These are phyloP conservation scores for Phialophora tarda DNA, from an alignment of 2,329 filamentous ascomycete genomes.

Conservation along the genomic window DNA sequence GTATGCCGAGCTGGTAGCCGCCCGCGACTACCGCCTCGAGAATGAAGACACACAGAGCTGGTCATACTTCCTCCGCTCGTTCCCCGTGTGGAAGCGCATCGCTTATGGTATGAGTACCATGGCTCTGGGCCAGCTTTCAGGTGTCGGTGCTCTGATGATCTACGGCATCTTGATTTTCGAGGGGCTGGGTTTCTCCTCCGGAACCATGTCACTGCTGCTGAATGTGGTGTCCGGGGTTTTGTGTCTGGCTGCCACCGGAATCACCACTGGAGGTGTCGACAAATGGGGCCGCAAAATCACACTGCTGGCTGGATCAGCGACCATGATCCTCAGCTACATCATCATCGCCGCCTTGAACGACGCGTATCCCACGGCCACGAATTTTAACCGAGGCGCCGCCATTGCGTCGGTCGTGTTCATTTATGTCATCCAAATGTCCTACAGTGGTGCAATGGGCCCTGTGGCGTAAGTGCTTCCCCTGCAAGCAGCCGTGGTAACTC, in stretches of 20 bases:
- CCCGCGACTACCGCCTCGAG: not conserved
- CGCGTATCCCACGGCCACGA: conserved; percentile 18
- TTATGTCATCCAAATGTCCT: conserved; percentile 22
- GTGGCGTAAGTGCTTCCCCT: conserved; percentile 9
- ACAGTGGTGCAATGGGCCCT: conserved; percentile 20
- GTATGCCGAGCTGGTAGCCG: not conserved
- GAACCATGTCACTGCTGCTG: conserved; percentile 21
- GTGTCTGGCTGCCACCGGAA: conserved; percentile 6
- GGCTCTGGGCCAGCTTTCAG: not conserved
- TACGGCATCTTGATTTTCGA: conserved; percentile 50
- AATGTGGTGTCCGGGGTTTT: conserved; percentile 20
- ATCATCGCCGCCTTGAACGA: conserved; percentile 22
- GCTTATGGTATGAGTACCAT: not conserved
- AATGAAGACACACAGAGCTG: not conserved
- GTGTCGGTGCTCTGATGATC: conserved; percentile 44
- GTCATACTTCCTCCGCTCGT: not conserved
- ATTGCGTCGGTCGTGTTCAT: conserved; percentile 22
- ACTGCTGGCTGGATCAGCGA: conserved; percentile 16
- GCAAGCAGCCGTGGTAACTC: not conserved
- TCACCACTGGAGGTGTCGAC: conserved; percentile 21
- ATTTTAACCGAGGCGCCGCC: conserved; percentile 23
- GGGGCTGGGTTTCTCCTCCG: conserved; percentile 43
- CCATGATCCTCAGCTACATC: conserved; percentile 22
- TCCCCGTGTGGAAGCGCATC: not conserved
- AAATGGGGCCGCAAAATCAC: conserved; percentile 24